phyloP scores from a whole-genome alignment of 2,329 filamentous ascomycete species.

The Metarhizium robertsii region DNA sequence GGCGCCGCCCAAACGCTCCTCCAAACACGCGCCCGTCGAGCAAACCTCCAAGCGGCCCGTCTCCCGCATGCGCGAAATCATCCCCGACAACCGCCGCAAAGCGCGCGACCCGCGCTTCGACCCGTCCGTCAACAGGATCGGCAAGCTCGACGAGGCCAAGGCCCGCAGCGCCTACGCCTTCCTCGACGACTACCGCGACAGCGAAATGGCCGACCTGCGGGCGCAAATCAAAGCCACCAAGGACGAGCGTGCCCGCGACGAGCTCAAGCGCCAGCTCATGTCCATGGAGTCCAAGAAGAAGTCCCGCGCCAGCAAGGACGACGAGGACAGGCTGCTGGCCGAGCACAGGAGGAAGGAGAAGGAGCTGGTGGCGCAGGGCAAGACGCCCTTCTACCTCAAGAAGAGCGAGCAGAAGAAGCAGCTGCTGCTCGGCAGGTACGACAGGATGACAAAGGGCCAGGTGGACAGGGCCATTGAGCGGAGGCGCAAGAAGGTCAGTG shows the following conservation, averaged over 20 bases:
- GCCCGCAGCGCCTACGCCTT: conserved; percentile 74
- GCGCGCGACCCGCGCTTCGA: conserved; percentile 85
- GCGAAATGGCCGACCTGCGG: conserved; percentile 72
- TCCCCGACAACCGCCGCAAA: conserved; percentile 48
- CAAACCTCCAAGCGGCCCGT: conserved; percentile 78
- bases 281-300: conserved; percentile 73
- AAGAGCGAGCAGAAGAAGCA: conserved; percentile 84
- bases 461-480: conserved; percentile 78
- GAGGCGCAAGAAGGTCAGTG: conserved; percentile 78
- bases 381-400: conserved; percentile 91
- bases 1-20: conserved; percentile 34
- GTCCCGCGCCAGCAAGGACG: conserved; percentile 59
- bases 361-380: conserved; percentile 76
- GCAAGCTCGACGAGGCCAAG: conserved; percentile 45
- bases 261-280: conserved; percentile 62
- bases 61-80: conserved; percentile 66
- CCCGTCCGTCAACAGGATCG: conserved; percentile 32
- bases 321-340: conserved; percentile 57
- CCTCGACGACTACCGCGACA: conserved; percentile 72
- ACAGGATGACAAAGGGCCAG: conserved; percentile 76
- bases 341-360: conserved; percentile 78
- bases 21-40: conserved; percentile 83
- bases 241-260: conserved; percentile 54
- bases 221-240: conserved; percentile 57
- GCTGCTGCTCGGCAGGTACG: conserved; percentile 68